phyloP scores from a whole-genome alignment of 768 basidiomycete species.

The Lactarius trivialis region DNA sequence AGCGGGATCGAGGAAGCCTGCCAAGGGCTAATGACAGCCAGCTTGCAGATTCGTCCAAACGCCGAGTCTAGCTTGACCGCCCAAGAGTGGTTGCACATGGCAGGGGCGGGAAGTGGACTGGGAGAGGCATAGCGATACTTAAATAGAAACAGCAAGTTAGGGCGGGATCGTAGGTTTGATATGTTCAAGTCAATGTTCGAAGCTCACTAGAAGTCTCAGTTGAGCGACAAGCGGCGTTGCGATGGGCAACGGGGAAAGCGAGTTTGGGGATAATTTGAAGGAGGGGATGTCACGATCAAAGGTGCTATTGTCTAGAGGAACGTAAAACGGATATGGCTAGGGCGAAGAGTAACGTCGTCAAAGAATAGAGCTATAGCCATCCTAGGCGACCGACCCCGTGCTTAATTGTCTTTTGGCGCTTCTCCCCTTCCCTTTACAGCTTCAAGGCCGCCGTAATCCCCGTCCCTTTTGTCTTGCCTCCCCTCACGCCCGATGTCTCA shows the following conservation, averaged over 20 bases:
- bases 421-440: conserved; percentile 4
- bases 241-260: neutral
- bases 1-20: neutral
- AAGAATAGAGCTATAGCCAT: neutral
- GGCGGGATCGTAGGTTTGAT: neutral
- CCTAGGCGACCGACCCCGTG: neutral
- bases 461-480: conserved; percentile 22
- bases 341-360: neutral
- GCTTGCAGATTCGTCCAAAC: neutral
- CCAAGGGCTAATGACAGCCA: neutral
- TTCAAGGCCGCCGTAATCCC: conserved; percentile 7
- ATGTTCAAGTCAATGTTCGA: neutral
- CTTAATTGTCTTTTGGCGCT: conserved; percentile 21
- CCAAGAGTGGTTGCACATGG: neutral
- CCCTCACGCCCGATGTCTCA: conserved; percentile 14
- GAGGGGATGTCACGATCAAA: neutral
- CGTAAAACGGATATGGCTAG: neutral
- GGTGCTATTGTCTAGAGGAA: neutral
- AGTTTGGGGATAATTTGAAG: too few species aligned
- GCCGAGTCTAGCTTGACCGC: neutral
- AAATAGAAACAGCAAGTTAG: too few species aligned
- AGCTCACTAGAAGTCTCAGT: neutral
- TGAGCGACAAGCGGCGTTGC: neutral
- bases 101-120: too few species aligned
- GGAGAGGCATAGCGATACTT: too few species aligned